Percentiles rank a stretch among this genome's conserved stretches.
Conservation (phyloP, 208 protist species). For the Trypanosomatidae sp. region DNA sequence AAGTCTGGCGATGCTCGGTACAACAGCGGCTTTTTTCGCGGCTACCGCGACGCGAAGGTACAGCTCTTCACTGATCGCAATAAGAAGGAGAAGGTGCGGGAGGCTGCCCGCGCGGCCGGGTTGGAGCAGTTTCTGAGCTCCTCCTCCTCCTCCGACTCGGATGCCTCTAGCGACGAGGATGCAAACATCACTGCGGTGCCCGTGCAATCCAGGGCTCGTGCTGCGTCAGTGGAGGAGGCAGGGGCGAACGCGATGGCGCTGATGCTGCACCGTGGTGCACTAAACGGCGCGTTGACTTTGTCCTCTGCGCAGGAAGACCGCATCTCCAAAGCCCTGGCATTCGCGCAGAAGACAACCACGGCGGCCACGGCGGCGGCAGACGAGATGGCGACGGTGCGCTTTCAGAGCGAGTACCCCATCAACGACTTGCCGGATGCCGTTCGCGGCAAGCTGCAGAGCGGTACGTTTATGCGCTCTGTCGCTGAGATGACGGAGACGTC, state of each 20-base stretch:
- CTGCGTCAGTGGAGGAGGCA: constrained; percentile 10
- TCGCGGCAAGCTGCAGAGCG: constrained; percentile 63
- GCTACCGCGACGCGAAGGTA: constrained; percentile 67
- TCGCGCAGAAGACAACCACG: constrained; percentile 76
- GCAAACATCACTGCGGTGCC: constrained; percentile 32
- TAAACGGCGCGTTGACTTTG: constrained; percentile 13
- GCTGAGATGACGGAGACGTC: constrained; percentile 67
- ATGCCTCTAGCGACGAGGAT: constrained; percentile 36
- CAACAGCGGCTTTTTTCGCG: constrained; percentile 74
- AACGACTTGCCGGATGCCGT: constrained; percentile 81
- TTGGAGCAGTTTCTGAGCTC: constrained; percentile 74
- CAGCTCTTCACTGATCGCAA: constrained; percentile 60
- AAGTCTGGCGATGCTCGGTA: constrained; percentile 62
- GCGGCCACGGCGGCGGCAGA: constrained; percentile 26
- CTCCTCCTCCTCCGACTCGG: constrained; percentile 50
- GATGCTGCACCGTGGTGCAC: constrained; percentile 17
- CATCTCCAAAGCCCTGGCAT: constrained; percentile 65
- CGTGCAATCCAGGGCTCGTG: constrained; percentile 13
- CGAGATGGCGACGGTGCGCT: constrained; percentile 51
- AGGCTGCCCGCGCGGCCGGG: constrained; percentile 68
- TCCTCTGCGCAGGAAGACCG: constrained; percentile 50
- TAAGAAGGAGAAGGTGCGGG: constrained; percentile 57
- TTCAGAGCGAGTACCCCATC: constrained; percentile 80
- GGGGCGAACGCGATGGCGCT: constrained; percentile 23
- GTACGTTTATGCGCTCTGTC: constrained; percentile 51